A percentile compares a stretch with the other conserved stretches of the same genome.
Evolutionary conservation across 2,329 filamentous ascomycete genomes (phyloP).

Genomic region (Aspergillus sp.): DNA sequence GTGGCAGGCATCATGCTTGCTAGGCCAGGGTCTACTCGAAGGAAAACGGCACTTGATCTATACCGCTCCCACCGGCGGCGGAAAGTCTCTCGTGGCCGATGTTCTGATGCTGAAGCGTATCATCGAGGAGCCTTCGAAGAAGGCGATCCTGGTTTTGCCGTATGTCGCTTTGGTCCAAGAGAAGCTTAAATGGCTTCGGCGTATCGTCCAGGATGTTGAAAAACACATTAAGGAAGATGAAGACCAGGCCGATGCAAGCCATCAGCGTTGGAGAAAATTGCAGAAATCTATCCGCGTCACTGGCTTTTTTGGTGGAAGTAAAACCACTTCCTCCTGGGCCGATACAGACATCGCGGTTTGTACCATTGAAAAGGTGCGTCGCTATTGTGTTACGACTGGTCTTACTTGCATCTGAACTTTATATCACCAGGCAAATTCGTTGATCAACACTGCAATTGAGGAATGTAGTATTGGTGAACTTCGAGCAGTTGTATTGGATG

Average conservation of each 20-base stretch:
- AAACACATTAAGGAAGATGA: slow-evolving; percentile 35
- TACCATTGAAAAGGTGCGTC: slow-evolving; percentile 70
- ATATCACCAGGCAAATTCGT: slow-evolving; percentile 64
- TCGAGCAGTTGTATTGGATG: slow-evolving; percentile 69
- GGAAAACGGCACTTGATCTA: slow-evolving; percentile 74
- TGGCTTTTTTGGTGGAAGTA: slow-evolving; percentile 74
- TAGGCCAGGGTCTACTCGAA: slow-evolving; percentile 64
- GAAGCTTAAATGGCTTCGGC: slow-evolving; percentile 72
- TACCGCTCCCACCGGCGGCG: slow-evolving; percentile 74
- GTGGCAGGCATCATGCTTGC: slow-evolving; percentile 75
- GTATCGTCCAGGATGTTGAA: slow-evolving; percentile 61
- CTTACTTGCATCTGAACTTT: slow-evolving; percentile 5
- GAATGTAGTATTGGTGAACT: slow-evolving; percentile 66
- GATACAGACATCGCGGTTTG: slow-evolving; percentile 78
- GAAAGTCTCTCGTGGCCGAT: slow-evolving; percentile 72
- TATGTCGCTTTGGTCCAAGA: slow-evolving; percentile 80
- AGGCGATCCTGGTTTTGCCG: slow-evolving; percentile 71
- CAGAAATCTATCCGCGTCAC: slow-evolving; percentile 64
- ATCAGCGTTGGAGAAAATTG: slow-evolving; percentile 56
- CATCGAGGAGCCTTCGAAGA: slow-evolving; percentile 62
- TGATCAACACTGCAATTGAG: slow-evolving; percentile 72
- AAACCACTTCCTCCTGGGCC: slow-evolving; percentile 64
- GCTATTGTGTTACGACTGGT: not conserved
- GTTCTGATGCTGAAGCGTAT: slow-evolving; percentile 72
- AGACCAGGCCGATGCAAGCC: slow-evolving; percentile 38